phyloP scores from a whole-genome alignment of 345 rosid species.

The Ricinus communis region DNA sequence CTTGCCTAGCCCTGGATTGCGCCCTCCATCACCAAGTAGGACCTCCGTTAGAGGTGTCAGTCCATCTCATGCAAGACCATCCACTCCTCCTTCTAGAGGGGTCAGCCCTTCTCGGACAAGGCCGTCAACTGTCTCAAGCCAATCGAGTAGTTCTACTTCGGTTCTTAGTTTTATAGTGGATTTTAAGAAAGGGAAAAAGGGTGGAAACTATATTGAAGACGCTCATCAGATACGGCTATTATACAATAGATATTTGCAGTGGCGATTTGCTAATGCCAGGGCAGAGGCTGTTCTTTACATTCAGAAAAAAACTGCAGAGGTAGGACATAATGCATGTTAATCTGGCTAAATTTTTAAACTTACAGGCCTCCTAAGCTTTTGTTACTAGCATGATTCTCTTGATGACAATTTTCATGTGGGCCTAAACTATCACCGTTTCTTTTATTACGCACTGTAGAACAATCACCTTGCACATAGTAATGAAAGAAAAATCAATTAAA shows the following conservation, averaged over 20 bases:
- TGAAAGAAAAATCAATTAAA: background rate
- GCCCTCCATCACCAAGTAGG: slow-evolving; percentile 75
- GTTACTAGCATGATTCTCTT: slow-evolving; percentile 1
- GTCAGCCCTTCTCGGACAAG: slow-evolving; percentile 79
- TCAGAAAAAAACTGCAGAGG: slow-evolving; percentile 81
- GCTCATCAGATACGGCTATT: slow-evolving; percentile 86
- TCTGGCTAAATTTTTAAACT: background rate
- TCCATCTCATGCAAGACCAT: slow-evolving; percentile 62
- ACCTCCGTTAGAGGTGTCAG: slow-evolving; percentile 53
- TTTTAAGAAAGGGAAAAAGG: slow-evolving; percentile 72
- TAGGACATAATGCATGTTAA: slow-evolving; percentile 25
- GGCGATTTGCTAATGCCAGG: slow-evolving; percentile 84
- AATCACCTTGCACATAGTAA: background rate
- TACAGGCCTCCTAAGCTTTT: background rate
- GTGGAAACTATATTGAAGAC: slow-evolving; percentile 68
- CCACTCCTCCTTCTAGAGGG: slow-evolving; percentile 75
- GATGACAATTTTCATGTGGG: background rate
- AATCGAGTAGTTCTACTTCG: slow-evolving; percentile 58
- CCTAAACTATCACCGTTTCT: background rate
- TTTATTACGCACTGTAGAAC: background rate
- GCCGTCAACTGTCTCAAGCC: slow-evolving; percentile 48
- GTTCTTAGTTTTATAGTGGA: slow-evolving; percentile 90
- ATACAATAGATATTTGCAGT: slow-evolving; percentile 80
- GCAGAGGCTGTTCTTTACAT: slow-evolving; percentile 64
- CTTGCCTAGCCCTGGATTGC: slow-evolving; percentile 43